Conservation (phyloP, 345 rosid species). For the Murraya paniculata region DNA sequence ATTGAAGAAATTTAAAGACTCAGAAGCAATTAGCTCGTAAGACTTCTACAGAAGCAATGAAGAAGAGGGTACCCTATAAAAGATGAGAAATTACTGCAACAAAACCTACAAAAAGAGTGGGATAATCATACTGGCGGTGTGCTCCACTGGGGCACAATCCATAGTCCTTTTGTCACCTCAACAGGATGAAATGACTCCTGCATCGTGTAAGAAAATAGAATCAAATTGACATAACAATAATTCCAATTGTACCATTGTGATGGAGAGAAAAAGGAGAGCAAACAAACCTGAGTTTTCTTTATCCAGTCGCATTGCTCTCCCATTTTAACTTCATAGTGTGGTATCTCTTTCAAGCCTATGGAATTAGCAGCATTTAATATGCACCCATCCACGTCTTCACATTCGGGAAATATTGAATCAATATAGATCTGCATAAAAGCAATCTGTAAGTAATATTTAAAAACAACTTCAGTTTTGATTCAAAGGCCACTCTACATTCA, state of each 20-base stretch:
- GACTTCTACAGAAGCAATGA: conserved; percentile 1
- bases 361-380: conserved; percentile 67
- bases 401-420: conserved; percentile 62
- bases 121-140: conserved; percentile 68
- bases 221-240: not conserved
- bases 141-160: conserved; percentile 87
- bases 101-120: conserved; percentile 12
- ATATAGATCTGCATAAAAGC: conserved; percentile 45
- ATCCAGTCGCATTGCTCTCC: conserved; percentile 72
- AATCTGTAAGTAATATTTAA: not conserved
- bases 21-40: not conserved
- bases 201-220: conserved; percentile 17
- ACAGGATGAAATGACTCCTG: conserved; percentile 80
- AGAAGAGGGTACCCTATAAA: not conserved
- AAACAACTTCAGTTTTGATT: too few relatives aligned
- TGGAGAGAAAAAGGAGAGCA: not conserved
- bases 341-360: conserved; percentile 65
- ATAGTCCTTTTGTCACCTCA: conserved; percentile 63
- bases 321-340: conserved; percentile 51
- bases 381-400: conserved; percentile 54
- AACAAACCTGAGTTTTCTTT: conserved; percentile 62
- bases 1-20: not conserved
- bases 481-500: too few relatives aligned
- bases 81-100: not conserved
- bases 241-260: too few relatives aligned